Percentiles rank a stretch among this genome's conserved stretches.
phyloP scores from a whole-genome alignment of 176 grass and related monocot genomes.

The Carex parvula region DNA sequence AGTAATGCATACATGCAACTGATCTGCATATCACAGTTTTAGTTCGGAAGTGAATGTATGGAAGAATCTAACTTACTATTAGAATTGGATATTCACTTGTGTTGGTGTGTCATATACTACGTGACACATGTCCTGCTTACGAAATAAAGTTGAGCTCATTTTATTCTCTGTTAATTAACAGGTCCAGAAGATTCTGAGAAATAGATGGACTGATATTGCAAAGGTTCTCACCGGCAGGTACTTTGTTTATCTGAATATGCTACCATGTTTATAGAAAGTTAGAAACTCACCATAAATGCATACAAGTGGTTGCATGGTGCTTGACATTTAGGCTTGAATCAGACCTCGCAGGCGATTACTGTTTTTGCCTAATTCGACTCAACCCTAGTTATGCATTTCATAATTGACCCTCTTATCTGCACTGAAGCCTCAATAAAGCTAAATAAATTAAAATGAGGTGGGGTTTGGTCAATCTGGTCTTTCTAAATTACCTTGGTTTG shows the following conservation, averaged over 20 bases:
- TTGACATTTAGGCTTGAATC: background rate
- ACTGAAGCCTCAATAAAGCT: background rate
- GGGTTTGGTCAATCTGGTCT: background rate
- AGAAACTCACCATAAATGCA: background rate
- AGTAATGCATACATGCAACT: background rate
- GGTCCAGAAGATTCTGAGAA: constrained; percentile 87
- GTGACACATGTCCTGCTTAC: background rate
- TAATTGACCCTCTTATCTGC: background rate
- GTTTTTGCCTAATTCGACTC: background rate
- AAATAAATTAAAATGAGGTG: background rate
- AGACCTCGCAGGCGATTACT: background rate
- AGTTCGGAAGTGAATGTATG: background rate
- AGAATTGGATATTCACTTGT: background rate
- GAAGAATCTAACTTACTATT: constrained; percentile 3
- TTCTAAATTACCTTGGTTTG: background rate
- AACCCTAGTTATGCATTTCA: background rate
- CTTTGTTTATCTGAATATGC: constrained; percentile 11
- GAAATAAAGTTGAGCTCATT: constrained; percentile 1
- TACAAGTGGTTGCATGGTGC: background rate
- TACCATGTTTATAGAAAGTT: background rate
- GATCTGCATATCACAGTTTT: constrained; percentile 2
- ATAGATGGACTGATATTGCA: constrained; percentile 98
- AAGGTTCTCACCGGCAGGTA: constrained; percentile 94
- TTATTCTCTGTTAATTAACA: constrained; percentile 31
- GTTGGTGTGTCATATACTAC: background rate